Conservation (phyloP, 2,329 filamentous ascomycete genomes). For the Phialemonium atrogriseum region DNA sequence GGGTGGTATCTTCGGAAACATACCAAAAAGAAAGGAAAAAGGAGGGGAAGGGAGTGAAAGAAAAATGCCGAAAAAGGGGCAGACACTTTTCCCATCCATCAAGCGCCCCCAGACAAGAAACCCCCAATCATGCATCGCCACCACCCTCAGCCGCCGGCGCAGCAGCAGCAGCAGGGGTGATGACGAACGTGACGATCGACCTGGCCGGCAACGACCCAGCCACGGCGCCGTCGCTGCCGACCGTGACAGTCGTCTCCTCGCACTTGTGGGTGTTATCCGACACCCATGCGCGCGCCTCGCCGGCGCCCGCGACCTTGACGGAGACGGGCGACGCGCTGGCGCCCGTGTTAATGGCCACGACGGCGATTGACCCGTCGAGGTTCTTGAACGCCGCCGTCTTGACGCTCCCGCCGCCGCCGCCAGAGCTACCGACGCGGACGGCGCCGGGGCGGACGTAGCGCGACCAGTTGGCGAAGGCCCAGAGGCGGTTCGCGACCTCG, state of each 20-base stretch:
- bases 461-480: conserved; percentile 32
- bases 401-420: conserved; percentile 17
- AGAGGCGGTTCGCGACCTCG: conserved; percentile 25
- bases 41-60: no score
- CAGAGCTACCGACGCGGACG: conserved; percentile 20
- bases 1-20: no score
- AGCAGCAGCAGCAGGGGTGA: no score
- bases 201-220: conserved; percentile 22
- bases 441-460: conserved; percentile 29
- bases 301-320: conserved; percentile 10
- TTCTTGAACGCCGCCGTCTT: conserved; percentile 27
- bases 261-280: conserved; percentile 16
- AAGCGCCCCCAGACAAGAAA: no score
- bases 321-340: conserved; percentile 9
- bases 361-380: conserved; percentile 26
- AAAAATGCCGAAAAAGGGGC: no score
- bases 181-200: conserved; percentile 16
- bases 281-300: conserved; percentile 14
- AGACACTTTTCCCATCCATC: no score
- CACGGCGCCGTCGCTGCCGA: conserved; percentile 12
- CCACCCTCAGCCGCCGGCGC: no score
- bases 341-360: conserved; percentile 24
- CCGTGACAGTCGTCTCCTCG: conserved; percentile 11
- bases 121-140: no score
- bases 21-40: no score